A percentile compares a stretch with the other conserved stretches of the same genome.
Conservation (phyloP, 495 filamentous ascomycete species). For the Lasiosphaeriaceae sp. region DNA sequence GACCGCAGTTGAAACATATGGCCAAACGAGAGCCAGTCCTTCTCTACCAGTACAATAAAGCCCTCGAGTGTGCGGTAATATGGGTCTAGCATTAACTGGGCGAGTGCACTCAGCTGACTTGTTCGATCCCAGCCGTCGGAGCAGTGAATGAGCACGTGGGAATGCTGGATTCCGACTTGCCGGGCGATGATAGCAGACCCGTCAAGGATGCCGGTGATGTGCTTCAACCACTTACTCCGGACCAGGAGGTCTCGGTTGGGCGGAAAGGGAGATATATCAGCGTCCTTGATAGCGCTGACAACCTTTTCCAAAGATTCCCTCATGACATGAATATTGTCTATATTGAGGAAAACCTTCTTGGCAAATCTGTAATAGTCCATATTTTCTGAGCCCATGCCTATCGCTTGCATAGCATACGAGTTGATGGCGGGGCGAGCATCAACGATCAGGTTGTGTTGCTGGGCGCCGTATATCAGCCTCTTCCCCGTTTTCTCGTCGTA, state of each 20-base stretch:
- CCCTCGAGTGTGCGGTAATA: conserved; percentile 95
- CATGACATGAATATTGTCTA: conserved; percentile 99
- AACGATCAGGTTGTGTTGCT: conserved; percentile 92
- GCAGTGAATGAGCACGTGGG: conserved; percentile 94
- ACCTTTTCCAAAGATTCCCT: conserved; percentile 85
- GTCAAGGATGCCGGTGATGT: conserved; percentile 80
- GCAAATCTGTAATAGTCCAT: conserved; percentile 96
- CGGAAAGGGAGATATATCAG: conserved; percentile 78
- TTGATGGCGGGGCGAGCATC: conserved; percentile 96
- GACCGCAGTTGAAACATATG: conserved; percentile 94
- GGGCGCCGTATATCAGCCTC: conserved; percentile 80
- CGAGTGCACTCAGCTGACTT: conserved; percentile 88
- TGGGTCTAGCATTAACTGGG: conserved; percentile 90
- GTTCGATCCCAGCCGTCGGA: conserved; percentile 99
- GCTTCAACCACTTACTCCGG: conserved; percentile 88
- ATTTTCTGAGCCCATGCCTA: conserved; percentile 91
- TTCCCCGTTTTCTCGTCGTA: conserved; percentile 44
- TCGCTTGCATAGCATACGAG: conserved; percentile 91
- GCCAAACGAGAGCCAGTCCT: conserved; percentile 96
- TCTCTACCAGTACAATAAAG: conserved; percentile 92
- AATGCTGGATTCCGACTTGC: conserved; percentile 86
- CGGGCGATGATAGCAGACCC: conserved; percentile 80
- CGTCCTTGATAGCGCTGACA: conserved; percentile 85
- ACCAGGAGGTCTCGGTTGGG: conserved; percentile 78
- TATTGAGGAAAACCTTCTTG: conserved; percentile 91